phyloP scores from a whole-genome alignment of 345 rosid genomes.

The Melaleuca quinquenervia region DNA sequence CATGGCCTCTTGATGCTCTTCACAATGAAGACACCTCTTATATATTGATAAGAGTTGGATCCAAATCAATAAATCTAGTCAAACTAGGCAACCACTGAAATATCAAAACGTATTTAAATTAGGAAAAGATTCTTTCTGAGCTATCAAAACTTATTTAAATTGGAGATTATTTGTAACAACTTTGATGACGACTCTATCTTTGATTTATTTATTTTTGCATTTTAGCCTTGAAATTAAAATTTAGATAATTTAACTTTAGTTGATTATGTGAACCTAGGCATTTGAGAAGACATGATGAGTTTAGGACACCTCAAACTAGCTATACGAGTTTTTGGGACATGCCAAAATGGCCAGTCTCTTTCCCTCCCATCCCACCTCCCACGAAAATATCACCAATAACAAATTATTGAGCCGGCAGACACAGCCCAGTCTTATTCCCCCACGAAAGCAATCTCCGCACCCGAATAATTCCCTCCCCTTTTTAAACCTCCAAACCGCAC shows the following conservation, averaged over 20 bases:
- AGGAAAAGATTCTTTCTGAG: not conserved
- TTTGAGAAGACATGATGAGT: not conserved
- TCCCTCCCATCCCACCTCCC: not conserved
- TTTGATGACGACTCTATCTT: no score
- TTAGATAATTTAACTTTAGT: not conserved
- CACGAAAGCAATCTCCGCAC: not conserved
- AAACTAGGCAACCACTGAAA: not conserved
- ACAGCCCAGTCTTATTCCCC: not conserved
- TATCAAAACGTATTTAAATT: not conserved
- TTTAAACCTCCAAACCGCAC: not conserved
- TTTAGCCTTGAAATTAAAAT: not conserved
- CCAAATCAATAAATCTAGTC: not conserved
- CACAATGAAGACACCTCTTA: not conserved
- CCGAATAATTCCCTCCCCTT: not conserved
- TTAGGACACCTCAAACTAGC: not conserved
- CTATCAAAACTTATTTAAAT: no score
- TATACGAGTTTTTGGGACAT: not conserved
- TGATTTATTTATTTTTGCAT: no score
- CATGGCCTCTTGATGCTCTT: not conserved
- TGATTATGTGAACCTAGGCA: not conserved
- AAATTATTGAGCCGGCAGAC: not conserved
- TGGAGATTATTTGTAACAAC: no score
- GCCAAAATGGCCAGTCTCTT: not conserved
- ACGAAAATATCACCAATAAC: not conserved
- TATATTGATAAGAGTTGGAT: not conserved